Evolutionary conservation across 2,329 filamentous ascomycete genomes (phyloP).

Genomic region (Arthrobotrys conoides): DNA sequence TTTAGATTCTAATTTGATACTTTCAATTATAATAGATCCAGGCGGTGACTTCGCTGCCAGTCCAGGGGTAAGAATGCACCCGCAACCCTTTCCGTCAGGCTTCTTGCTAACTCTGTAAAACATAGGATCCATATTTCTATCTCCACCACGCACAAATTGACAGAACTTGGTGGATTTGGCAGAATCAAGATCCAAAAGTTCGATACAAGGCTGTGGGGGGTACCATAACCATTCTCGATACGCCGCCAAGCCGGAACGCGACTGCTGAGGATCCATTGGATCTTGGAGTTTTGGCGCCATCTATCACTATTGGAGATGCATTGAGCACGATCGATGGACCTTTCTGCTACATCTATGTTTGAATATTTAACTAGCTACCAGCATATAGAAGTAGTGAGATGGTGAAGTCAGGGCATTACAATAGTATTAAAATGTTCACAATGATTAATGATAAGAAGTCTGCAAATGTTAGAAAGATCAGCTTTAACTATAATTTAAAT

Average conservation of each 20-base stretch:
- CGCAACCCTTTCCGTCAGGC: not conserved
- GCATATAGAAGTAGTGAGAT: not conserved
- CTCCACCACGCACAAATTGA: constrained; percentile 70
- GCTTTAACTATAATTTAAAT: not conserved
- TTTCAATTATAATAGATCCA: constrained; percentile 65
- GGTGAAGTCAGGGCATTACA: too few species aligned
- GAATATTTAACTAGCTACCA: not conserved
- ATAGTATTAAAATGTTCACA: too few species aligned
- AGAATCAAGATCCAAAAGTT: constrained; percentile 68
- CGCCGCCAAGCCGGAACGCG: constrained; percentile 68
- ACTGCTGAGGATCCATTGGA: constrained; percentile 68
- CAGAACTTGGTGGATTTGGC: constrained; percentile 70
- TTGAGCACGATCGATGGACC: constrained; percentile 69
- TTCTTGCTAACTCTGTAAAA: not conserved
- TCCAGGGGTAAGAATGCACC: constrained; percentile 64
- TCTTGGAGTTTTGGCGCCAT: constrained; percentile 63
- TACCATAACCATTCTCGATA: constrained; percentile 68
- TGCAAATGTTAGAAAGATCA: too few species aligned
- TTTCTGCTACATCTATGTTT: constrained; percentile 69
- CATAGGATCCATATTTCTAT: constrained; percentile 69
- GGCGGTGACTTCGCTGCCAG: constrained; percentile 69
- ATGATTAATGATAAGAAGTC: not conserved
- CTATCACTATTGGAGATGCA: constrained; percentile 65
- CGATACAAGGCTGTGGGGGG: constrained; percentile 67
- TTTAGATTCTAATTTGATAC: constrained; percentile 5